Conservation (phyloP, 192 early-diverging fungal species). For the Rhizophlyctis rosea region DNA sequence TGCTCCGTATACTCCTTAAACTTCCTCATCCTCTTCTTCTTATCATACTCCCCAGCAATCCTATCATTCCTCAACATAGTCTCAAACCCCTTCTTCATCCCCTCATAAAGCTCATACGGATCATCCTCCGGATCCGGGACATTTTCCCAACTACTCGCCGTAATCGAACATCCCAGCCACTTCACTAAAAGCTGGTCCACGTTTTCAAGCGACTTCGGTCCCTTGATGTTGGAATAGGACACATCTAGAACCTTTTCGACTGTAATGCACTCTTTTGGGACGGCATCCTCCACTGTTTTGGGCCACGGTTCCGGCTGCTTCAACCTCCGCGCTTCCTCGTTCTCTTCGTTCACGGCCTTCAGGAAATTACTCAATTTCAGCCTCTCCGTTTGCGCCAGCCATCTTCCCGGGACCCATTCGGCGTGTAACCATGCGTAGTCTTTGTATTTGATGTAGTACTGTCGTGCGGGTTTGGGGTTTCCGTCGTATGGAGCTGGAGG, state of each 20-base stretch:
- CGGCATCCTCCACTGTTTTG: constrained; percentile 28
- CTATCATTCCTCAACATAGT: constrained; percentile 1
- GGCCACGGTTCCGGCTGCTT: constrained; percentile 16
- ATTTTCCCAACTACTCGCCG: constrained; percentile 39
- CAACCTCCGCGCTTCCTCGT: neutral
- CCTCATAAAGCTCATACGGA: neutral
- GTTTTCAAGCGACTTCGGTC: constrained; percentile 30
- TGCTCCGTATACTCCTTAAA: constrained; percentile 54
- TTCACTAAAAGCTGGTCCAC: constrained; percentile 59
- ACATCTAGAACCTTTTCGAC: constrained; percentile 43
- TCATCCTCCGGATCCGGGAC: constrained; percentile 2
- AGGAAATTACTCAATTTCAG: constrained; percentile 24
- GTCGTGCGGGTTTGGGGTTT: constrained; percentile 11
- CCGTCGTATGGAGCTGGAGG: neutral
- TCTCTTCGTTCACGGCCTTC: constrained; percentile 17
- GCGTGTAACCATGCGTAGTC: constrained; percentile 31
- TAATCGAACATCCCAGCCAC: constrained; percentile 57
- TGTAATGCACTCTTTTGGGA: constrained; percentile 18
- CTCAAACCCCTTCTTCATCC: neutral
- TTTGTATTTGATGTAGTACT: constrained; percentile 47
- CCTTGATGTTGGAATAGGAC: neutral
- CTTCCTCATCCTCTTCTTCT: neutral
- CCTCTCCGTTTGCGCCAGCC: constrained; percentile 27
- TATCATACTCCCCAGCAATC: neutral
- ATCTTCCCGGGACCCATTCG: constrained; percentile 44